Percentiles rank a stretch among this genome's conserved stretches.
These are phyloP conservation scores for Coniochaeta ligniaria DNA, from an alignment of 2,329 filamentous ascomycete species.

Conservation along the genomic window DNA sequence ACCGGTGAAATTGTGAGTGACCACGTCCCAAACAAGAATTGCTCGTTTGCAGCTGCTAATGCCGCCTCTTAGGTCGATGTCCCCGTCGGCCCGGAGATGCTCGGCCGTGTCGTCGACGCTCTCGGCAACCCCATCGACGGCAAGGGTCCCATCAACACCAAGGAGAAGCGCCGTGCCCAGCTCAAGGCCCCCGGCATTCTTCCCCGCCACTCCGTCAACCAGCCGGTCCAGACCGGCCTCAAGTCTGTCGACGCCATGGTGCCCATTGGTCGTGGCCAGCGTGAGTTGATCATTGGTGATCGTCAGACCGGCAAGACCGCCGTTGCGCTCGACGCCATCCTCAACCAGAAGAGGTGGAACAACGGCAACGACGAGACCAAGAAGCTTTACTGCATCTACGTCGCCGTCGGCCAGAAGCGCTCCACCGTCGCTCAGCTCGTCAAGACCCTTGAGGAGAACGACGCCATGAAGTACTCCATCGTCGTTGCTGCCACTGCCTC, in stretches of 20 bases:
- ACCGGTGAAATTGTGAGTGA: constrained; percentile 93
- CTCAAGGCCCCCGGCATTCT: constrained; percentile 98
- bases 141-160: constrained; percentile 94
- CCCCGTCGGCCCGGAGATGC: constrained; percentile 83
- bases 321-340: constrained; percentile 93
- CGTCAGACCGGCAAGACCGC: constrained; percentile 99
- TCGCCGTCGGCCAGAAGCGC: constrained; percentile 98
- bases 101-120: constrained; percentile 97
- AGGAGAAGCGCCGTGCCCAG: constrained; percentile 90
- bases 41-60: constrained; percentile 2
- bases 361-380: constrained; percentile 75
- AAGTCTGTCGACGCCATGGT: constrained; percentile 99
- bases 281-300: constrained; percentile 99
- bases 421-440: constrained; percentile 98
- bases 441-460: constrained; percentile 99
- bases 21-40: neutral
- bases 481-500: constrained; percentile 94
- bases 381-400: constrained; percentile 99
- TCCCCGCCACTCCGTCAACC: constrained; percentile 91
- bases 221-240: constrained; percentile 98
- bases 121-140: constrained; percentile 99
- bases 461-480: constrained; percentile 97
- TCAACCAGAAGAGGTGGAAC: constrained; percentile 99
- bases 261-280: constrained; percentile 98
- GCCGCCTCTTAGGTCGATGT: constrained; percentile 71